phyloP scores from a whole-genome alignment of 768 basidiomycete genomes.

The Tephrocybe sp. region DNA sequence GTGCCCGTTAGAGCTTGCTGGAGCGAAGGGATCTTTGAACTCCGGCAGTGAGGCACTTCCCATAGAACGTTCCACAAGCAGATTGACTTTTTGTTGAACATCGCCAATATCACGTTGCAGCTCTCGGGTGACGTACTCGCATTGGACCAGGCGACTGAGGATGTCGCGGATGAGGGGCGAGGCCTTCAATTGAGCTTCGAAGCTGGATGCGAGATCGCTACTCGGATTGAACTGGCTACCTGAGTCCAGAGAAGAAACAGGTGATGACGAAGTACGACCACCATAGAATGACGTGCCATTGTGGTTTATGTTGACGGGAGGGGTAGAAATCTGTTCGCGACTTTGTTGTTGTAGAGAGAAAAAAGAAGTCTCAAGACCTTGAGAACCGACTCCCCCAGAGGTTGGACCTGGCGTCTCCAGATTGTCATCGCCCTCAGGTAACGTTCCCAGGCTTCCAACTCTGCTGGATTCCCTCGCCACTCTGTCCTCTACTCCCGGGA shows the following conservation, averaged over 20 bases:
- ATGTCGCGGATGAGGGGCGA: conserved; percentile 78
- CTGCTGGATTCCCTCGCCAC: conserved; percentile 46
- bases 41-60: conserved; percentile 53
- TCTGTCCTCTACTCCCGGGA: conserved; percentile 35
- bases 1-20: conserved; percentile 34
- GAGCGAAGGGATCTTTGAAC: conserved; percentile 80
- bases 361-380: conserved; percentile 28
- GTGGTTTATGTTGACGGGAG: conserved; percentile 39
- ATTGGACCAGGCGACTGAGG: conserved; percentile 68
- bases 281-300: conserved; percentile 40
- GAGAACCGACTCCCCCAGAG: conserved; percentile 18
- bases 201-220: conserved; percentile 44
- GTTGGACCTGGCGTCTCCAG: conserved; percentile 34
- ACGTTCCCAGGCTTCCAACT: conserved; percentile 47
- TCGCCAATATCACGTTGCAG: conserved; percentile 74
- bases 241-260: conserved; percentile 76
- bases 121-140: conserved; percentile 66
- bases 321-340: conserved; percentile 41
- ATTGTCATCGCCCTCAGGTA: conserved; percentile 54
- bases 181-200: conserved; percentile 72
- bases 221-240: conserved; percentile 58
- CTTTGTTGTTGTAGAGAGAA: conserved; percentile 37
- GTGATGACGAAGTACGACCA: conserved; percentile 63
- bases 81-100: conserved; percentile 72
- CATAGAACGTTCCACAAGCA: conserved; percentile 69